Evolutionary conservation across 2,329 filamentous ascomycete genomes (phyloP).

Genomic region (Pseudogymnoascus sp.): DNA sequence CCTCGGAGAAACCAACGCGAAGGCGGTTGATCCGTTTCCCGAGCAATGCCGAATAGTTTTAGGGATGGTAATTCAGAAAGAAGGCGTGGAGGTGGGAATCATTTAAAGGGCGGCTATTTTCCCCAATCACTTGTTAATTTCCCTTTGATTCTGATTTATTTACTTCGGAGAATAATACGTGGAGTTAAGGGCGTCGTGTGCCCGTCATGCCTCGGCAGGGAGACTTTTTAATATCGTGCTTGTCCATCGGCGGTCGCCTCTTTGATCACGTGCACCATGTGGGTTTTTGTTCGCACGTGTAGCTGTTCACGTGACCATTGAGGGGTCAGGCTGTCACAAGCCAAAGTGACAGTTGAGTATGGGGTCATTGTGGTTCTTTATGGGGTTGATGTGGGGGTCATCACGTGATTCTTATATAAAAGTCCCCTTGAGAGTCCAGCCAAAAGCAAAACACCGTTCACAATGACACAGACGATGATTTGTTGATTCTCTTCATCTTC

Average conservation of each 20-base stretch:
- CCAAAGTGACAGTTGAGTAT: not conserved
- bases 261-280: not conserved
- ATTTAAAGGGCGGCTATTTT: not conserved
- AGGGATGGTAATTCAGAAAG: not conserved
- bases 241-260: not conserved
- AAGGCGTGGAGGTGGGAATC: not conserved
- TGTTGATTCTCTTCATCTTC: not conserved
- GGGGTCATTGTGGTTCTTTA: not conserved
- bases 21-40: slow-evolving; percentile 8
- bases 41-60: slow-evolving; percentile 2
- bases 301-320: not conserved
- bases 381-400: not conserved
- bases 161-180: not conserved
- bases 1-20: slow-evolving; percentile 11
- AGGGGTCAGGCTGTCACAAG: not conserved
- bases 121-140: not conserved
- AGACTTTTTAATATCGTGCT: not conserved
- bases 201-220: slow-evolving; percentile 1
- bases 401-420: not conserved
- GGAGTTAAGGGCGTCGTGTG: not conserved
- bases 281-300: not conserved
- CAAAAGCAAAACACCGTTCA: not conserved
- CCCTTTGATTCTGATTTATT: not conserved
- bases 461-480: not conserved
- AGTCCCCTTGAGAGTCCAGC: not conserved